phyloP scores from a whole-genome alignment of 192 early-diverging fungal genomes.

The Dispira simplex region DNA sequence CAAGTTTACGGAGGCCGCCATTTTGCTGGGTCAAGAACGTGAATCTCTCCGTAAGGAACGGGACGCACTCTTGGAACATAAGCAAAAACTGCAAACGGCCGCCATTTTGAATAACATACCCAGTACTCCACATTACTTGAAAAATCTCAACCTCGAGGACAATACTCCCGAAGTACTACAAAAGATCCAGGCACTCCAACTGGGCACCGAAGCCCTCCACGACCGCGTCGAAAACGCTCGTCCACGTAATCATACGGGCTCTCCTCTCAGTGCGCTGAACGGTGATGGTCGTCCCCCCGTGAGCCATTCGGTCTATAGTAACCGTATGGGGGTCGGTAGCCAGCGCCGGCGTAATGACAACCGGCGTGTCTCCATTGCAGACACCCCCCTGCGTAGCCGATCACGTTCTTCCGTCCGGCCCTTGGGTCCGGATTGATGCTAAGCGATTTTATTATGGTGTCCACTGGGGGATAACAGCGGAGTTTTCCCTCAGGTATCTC shows the following conservation, averaged over 20 bases:
- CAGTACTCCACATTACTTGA: conserved; percentile 4
- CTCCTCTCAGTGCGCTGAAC: background rate
- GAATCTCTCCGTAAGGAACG: conserved; percentile 16
- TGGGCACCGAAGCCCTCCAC: background rate
- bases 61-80: background rate
- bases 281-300: background rate
- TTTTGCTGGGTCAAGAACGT: conserved; percentile 53
- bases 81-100: background rate
- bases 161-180: background rate
- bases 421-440: background rate
- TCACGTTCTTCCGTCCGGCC: background rate
- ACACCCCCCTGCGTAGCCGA: conserved; percentile 7
- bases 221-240: background rate
- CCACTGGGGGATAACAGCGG: too few species aligned
- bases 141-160: conserved; percentile 3
- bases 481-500: too few species aligned
- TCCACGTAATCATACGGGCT: background rate
- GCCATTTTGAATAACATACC: background rate
- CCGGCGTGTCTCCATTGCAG: background rate
- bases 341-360: background rate
- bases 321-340: background rate
- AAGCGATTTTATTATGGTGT: too few species aligned
- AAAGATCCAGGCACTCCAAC: background rate
- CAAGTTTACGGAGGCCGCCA: conserved; percentile 52
- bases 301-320: background rate